Evolutionary conservation across 305 asterid species (phyloP).

Genomic region (Fraxinus ornus): DNA sequence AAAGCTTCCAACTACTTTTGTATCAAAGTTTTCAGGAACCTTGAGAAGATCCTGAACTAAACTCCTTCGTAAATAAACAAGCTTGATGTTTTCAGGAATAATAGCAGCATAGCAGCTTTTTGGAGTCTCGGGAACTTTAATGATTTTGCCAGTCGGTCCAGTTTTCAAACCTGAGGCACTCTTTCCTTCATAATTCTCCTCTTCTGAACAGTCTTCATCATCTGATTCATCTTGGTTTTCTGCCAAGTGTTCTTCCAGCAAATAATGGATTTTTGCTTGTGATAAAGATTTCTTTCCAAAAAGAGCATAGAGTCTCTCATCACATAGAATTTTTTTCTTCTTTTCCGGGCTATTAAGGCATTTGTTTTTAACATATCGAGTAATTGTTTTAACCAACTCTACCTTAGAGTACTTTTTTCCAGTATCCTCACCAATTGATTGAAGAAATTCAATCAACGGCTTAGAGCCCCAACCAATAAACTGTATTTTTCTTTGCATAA

Average conservation of each 20-base stretch:
- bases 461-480: slow-evolving; percentile 83
- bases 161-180: slow-evolving; percentile 26
- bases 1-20: slow-evolving; percentile 72
- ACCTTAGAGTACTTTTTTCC: slow-evolving; percentile 42
- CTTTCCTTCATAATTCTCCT: slow-evolving; percentile 38
- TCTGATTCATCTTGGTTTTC: slow-evolving; percentile 70
- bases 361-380: slow-evolving; percentile 54
- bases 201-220: slow-evolving; percentile 63
- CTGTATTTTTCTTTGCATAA: slow-evolving; percentile 48
- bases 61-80: slow-evolving; percentile 66
- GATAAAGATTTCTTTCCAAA: slow-evolving; percentile 59
- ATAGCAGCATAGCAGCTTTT: slow-evolving; percentile 80
- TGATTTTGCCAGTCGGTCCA: slow-evolving; percentile 24
- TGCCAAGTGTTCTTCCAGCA: slow-evolving; percentile 77
- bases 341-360: slow-evolving; percentile 53
- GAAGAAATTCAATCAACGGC: slow-evolving; percentile 79
- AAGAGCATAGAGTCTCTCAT: slow-evolving; percentile 57
- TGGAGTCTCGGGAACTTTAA: slow-evolving; percentile 48
- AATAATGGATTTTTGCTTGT: slow-evolving; percentile 50
- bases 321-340: slow-evolving; percentile 77
- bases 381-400: slow-evolving; percentile 54
- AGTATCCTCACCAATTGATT: slow-evolving; percentile 66
- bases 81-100: slow-evolving; percentile 70
- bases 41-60: slow-evolving; percentile 66
- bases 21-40: slow-evolving; percentile 54